Base-by-base conservation (phyloP, 768 basidiomycete genomes). In the Amanita rubescens region DNA sequence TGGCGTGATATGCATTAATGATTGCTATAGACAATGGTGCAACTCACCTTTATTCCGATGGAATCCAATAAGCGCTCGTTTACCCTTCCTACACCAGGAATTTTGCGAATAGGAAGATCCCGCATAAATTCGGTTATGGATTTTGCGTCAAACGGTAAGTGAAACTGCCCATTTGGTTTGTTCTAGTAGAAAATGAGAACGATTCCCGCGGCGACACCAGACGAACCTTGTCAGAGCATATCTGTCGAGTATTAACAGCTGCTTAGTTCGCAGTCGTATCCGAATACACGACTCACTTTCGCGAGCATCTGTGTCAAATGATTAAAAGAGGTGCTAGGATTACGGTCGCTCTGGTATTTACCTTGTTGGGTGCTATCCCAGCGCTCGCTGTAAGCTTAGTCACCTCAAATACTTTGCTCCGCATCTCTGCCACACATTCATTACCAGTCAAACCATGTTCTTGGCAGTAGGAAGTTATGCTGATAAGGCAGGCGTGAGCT, bases 321-420 rank as follows among this genome's bases (percentile, higher is more conserved):
- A 42, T 25, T 34, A 35, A 49, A 46, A 58, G 54, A 56, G 58
- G 14, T 56, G 53, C 45, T 5, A 17, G 24, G 4, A 10, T 9
- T 30, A 17, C 8, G 27, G n/a, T 17, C 44, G n/a, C n/a, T n/a
- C n/a, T 19, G 15, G n/a, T 20, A 30, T 22, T 37, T 62, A 93
- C 93, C 77, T 88, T 89, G 69, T 94, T 98, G 1, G 95, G 90
- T 0, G 95, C 94, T 54, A 98, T 93, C 2, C 96, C 96, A 27
- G 94, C 94, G 59, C 90, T 94, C 49, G 90, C 92, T 2, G 96
- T 98, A 47, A 98, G 65, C 50, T 80, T 79, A 2, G 94, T 97
- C 67, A 88, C 88, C 15, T 74, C 73, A 51, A 84, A 75, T 2
- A 97, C 90, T 38, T 73, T 74, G 22, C 74, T 75, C 20, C 96